A percentile compares a stretch with the other conserved stretches of the same genome.
Conservation (phyloP, 2,329 filamentous ascomycete species). For the Pestalotiopsis sp. region DNA sequence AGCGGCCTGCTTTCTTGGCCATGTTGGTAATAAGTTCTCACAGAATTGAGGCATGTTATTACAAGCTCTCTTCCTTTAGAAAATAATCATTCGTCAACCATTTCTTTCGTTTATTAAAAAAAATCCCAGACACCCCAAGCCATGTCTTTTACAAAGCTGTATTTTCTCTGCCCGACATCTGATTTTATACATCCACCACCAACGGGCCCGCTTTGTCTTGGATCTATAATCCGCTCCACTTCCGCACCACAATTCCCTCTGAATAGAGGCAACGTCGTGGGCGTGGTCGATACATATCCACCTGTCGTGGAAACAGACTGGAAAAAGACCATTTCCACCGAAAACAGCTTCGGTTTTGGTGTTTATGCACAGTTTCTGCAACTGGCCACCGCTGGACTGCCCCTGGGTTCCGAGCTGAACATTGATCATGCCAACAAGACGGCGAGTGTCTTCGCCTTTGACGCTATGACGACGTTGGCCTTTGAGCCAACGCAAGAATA, state of each 20-base stretch:
- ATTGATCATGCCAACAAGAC: slow-evolving; percentile 23
- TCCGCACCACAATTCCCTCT: slow-evolving; percentile 30
- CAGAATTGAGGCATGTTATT: too few species aligned
- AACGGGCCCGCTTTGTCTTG: slow-evolving; percentile 28
- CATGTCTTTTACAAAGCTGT: slow-evolving; percentile 24
- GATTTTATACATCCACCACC: slow-evolving; percentile 30
- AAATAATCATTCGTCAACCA: too few species aligned
- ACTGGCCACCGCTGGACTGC: slow-evolving; percentile 22
- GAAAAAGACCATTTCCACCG: slow-evolving; percentile 30
- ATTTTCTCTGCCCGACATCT: slow-evolving; percentile 30
- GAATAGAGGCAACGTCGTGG: slow-evolving; percentile 23
- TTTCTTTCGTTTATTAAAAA: too few species aligned
- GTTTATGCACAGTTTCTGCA: slow-evolving; percentile 32
- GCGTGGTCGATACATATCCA: slow-evolving; percentile 16
- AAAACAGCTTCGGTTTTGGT: slow-evolving; percentile 25
- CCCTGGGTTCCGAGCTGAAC: slow-evolving; percentile 22
- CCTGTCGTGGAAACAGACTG: slow-evolving; percentile 27
- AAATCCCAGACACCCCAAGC: too few species aligned
- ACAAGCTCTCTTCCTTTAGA: too few species aligned
- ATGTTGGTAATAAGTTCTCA: too few species aligned
- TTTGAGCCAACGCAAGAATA: slow-evolving; percentile 30
- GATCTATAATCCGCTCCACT: slow-evolving; percentile 31
- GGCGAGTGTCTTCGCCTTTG: slow-evolving; percentile 26
- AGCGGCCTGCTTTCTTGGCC: too few species aligned
- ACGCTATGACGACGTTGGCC: slow-evolving; percentile 27